These are phyloP conservation scores for Diaporthe capsici DNA, from an alignment of 2,329 filamentous ascomycete species.

Conservation along the genomic window DNA sequence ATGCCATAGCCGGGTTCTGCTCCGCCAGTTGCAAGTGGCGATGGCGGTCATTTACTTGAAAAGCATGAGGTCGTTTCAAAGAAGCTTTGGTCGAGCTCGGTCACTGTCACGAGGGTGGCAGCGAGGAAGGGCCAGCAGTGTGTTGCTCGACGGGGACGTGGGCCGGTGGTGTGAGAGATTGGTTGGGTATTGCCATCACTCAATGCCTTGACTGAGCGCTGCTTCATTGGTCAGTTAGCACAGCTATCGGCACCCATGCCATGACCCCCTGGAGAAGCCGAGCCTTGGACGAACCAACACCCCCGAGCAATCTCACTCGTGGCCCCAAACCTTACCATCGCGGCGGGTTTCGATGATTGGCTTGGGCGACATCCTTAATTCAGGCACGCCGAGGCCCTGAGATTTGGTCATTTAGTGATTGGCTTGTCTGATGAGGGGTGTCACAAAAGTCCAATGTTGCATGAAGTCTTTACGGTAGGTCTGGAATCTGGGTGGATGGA, in stretches of 20 bases:
- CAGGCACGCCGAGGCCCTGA: conserved; percentile 6
- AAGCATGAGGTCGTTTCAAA: not conserved
- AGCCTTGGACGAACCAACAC: not conserved
- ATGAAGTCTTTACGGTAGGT: not conserved
- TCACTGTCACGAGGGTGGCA: not conserved
- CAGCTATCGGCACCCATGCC: conserved; percentile 24
- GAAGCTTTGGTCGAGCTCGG: not conserved
- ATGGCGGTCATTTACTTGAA: not conserved
- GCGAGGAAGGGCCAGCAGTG: conserved; percentile 6
- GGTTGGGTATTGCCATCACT: conserved; percentile 34
- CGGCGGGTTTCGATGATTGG: conserved; percentile 35
- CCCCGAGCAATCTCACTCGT: not conserved
- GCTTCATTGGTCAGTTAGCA: conserved; percentile 25
- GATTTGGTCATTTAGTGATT: conserved; percentile 24
- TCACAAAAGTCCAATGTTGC: conserved; percentile 13
- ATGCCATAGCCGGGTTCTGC: too few species aligned
- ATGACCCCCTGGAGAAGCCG: conserved; percentile 15
- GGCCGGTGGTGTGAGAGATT: not conserved
- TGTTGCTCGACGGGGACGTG: not conserved
- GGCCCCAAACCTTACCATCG: conserved; percentile 19
- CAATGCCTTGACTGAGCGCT: conserved; percentile 12
- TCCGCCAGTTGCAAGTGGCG: too few species aligned
- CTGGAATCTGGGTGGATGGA: conserved; percentile 20
- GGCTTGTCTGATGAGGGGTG: conserved; percentile 14
- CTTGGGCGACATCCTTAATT: not conserved